phyloP scores from a whole-genome alignment of 139 green algal genomes.

The Chlorella sp. region DNA sequence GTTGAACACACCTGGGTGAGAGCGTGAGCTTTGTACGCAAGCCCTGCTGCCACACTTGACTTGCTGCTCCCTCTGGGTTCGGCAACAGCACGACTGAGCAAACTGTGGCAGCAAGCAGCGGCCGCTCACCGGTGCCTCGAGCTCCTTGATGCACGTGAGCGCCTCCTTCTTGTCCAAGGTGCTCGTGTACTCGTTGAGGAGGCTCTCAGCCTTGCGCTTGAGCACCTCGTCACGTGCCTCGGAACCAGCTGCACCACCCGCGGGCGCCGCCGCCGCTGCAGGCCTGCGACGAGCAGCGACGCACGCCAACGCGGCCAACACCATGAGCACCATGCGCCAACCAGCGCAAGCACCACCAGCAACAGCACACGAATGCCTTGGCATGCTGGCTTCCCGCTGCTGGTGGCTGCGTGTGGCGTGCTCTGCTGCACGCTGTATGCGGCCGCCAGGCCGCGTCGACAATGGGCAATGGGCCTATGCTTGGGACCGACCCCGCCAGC shows the following conservation, averaged over 20 bases:
- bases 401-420: too few relatives aligned
- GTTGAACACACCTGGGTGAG: neutral
- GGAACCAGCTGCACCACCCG: conserved; percentile 1
- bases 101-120: neutral
- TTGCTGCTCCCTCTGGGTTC: neutral
- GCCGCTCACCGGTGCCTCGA: conserved; percentile 10
- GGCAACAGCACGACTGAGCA: neutral
- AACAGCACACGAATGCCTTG: neutral
- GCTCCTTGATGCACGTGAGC: conserved; percentile 37
- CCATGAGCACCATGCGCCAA: neutral
- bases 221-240: conserved; percentile 29
- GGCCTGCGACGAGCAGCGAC: neutral
- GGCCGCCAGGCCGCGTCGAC: too few relatives aligned
- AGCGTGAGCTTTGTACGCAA: neutral
- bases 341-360: neutral
- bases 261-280: too few relatives aligned
- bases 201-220: conserved; percentile 24
- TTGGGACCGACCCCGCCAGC: too few relatives aligned
- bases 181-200: conserved; percentile 37
- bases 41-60: neutral
- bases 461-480: too few relatives aligned
- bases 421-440: too few relatives aligned
- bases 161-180: conserved; percentile 47
- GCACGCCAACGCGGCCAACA: neutral
- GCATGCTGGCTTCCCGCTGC: neutral